These are phyloP conservation scores for Plasmodium ovale DNA, from an alignment of 169 alveolate genomes.

Conservation along the genomic window DNA sequence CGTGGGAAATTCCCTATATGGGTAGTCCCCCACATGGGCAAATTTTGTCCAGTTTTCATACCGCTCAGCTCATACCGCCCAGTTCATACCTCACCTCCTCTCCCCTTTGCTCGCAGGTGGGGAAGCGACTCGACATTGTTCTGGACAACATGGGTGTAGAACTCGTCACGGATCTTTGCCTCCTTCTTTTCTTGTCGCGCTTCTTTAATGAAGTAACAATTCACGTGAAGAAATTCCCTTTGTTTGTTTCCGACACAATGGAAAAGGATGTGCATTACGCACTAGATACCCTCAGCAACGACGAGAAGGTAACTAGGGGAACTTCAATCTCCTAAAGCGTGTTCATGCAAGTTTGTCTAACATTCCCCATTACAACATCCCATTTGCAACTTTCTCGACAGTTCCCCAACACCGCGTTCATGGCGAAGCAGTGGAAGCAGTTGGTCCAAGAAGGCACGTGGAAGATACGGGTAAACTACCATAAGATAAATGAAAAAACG, in stretches of 20 bases:
- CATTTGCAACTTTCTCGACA: conserved; percentile 7
- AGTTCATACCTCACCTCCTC: no score
- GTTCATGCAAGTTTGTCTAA: not conserved
- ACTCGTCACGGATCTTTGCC: conserved; percentile 49
- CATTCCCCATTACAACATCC: not conserved
- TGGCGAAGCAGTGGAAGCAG: conserved; percentile 66
- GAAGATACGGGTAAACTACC: conserved; percentile 52
- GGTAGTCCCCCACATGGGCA: no score
- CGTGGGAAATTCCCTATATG: no score
- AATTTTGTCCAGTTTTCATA: no score
- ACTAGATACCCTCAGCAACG: conserved; percentile 10
- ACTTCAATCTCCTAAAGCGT: no score
- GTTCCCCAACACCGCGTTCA: conserved; percentile 64
- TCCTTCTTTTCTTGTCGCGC: conserved; percentile 14
- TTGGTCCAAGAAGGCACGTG: conserved; percentile 25
- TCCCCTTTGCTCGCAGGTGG: not conserved
- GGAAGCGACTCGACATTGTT: conserved; percentile 58
- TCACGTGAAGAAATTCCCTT: conserved; percentile 51
- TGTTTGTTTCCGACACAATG: conserved; percentile 68
- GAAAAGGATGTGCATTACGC: conserved; percentile 44
- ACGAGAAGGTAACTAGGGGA: conserved; percentile 21
- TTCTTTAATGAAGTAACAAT: conserved; percentile 47
- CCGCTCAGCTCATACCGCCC: no score
- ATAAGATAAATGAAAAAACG: no score
- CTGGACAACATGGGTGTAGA: conserved; percentile 72